Percentiles rank a stretch among this genome's conserved stretches.
Evolutionary conservation across 495 filamentous ascomycete genomes (phyloP).

Genomic region (Aspergillus steynii): DNA sequence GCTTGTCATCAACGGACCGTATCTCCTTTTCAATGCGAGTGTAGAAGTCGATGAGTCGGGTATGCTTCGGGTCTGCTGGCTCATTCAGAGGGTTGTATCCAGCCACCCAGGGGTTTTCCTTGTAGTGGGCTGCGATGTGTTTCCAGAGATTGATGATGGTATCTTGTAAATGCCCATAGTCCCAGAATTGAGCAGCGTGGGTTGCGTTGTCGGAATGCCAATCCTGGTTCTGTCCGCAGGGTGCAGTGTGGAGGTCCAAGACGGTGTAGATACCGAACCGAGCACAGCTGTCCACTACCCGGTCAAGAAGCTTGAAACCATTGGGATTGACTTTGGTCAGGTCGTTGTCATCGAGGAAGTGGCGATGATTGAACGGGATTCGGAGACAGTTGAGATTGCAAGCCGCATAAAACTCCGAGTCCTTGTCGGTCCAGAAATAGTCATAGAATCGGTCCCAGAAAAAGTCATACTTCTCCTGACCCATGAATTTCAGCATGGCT

Average conservation of each 20-base stretch:
- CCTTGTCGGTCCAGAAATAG: slow-evolving; percentile 57
- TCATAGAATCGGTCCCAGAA: slow-evolving; percentile 48
- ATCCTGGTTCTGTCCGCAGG: slow-evolving; percentile 59
- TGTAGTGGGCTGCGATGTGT: slow-evolving; percentile 50
- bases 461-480: slow-evolving; percentile 34
- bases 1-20: slow-evolving; percentile 52
- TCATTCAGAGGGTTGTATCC: slow-evolving; percentile 64
- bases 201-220: slow-evolving; percentile 56
- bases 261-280: slow-evolving; percentile 52
- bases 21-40: slow-evolving; percentile 52
- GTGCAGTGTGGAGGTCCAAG: slow-evolving; percentile 57
- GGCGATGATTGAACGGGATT: slow-evolving; percentile 58
- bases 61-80: slow-evolving; percentile 53
- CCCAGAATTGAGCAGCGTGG: slow-evolving; percentile 55
- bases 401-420: slow-evolving; percentile 55
- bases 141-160: slow-evolving; percentile 53
- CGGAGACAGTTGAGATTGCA: slow-evolving; percentile 57
- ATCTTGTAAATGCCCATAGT: slow-evolving; percentile 55
- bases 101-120: slow-evolving; percentile 49
- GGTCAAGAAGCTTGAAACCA: slow-evolving; percentile 54
- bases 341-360: slow-evolving; percentile 58
- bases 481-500: slow-evolving; percentile 49
- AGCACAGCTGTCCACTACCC: slow-evolving; percentile 51
- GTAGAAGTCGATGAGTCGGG: slow-evolving; percentile 51
- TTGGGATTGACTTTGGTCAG: slow-evolving; percentile 48